Conservation (phyloP, 2,329 filamentous ascomycete species). For the Aquanectria penicillioides region DNA sequence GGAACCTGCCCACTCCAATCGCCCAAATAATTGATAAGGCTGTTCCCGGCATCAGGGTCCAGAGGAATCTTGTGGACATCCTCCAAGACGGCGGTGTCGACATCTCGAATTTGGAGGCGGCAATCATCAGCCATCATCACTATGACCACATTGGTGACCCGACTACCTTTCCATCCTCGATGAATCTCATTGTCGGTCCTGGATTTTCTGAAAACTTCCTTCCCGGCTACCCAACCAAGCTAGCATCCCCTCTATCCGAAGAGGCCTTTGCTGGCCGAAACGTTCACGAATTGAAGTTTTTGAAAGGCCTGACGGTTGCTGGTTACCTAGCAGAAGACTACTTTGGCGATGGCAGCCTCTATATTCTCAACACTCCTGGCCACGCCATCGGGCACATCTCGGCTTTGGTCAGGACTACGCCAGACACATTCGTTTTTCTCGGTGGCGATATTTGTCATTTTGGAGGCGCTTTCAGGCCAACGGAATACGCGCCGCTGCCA, state of each 20-base stretch:
- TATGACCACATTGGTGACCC: conserved; percentile 21
- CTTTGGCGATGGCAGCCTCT: conserved; percentile 38
- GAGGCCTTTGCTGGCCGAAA: background rate
- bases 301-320: conserved; percentile 40
- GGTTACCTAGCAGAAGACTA: conserved; percentile 34
- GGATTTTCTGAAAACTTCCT: conserved; percentile 14
- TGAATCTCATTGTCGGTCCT: conserved; percentile 18
- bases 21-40: conserved; percentile 7
- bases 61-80: conserved; percentile 5
- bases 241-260: background rate
- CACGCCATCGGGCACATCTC: conserved; percentile 34
- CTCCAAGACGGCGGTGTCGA: conserved; percentile 3
- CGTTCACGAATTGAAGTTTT: conserved; percentile 6
- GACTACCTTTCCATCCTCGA: conserved; percentile 7
- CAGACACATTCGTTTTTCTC: conserved; percentile 53
- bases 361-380: conserved; percentile 35
- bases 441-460: conserved; percentile 56
- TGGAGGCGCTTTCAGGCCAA: conserved; percentile 49
- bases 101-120: background rate
- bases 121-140: conserved; percentile 23
- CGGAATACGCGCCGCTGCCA: conserved; percentile 40
- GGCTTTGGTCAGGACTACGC: conserved; percentile 49
- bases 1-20: conserved; percentile 15
- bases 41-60: conserved; percentile 19
- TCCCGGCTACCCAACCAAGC: conserved; percentile 6